These are phyloP conservation scores for Plasmodium berghei DNA, from an alignment of 169 alveolate genomes.

Conservation along the genomic window DNA sequence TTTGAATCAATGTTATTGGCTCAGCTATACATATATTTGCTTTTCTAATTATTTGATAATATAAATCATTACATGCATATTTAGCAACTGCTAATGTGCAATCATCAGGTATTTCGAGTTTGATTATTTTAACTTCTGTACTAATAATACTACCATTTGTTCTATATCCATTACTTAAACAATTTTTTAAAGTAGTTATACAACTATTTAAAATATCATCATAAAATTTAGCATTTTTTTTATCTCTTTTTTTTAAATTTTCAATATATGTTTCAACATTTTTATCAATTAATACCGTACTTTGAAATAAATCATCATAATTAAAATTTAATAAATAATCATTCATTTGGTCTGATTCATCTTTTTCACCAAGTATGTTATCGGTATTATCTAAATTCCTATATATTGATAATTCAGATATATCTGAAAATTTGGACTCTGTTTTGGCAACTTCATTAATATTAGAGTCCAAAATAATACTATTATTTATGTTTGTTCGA, in stretches of 20 bases:
- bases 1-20: conserved; percentile 59
- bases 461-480: neutral
- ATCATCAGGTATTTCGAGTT: conserved; percentile 57
- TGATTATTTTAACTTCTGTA: conserved; percentile 65
- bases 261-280: conserved; percentile 45
- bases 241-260: conserved; percentile 24
- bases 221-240: conserved; percentile 57
- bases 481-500: neutral
- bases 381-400: neutral
- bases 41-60: conserved; percentile 49
- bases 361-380: neutral
- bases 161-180: conserved; percentile 63
- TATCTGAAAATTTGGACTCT: neutral
- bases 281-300: conserved; percentile 22
- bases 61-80: conserved; percentile 76
- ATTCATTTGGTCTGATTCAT: conserved; percentile 16
- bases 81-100: conserved; percentile 66
- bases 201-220: conserved; percentile 71
- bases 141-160: conserved; percentile 72
- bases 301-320: conserved; percentile 52
- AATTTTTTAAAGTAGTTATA: conserved; percentile 56
- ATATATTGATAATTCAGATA: neutral
- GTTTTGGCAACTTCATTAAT: neutral
- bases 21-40: conserved; percentile 53
- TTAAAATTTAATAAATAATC: conserved; percentile 57